phyloP scores from a whole-genome alignment of 345 rosid genomes.

The Melastoma malabathricum region DNA sequence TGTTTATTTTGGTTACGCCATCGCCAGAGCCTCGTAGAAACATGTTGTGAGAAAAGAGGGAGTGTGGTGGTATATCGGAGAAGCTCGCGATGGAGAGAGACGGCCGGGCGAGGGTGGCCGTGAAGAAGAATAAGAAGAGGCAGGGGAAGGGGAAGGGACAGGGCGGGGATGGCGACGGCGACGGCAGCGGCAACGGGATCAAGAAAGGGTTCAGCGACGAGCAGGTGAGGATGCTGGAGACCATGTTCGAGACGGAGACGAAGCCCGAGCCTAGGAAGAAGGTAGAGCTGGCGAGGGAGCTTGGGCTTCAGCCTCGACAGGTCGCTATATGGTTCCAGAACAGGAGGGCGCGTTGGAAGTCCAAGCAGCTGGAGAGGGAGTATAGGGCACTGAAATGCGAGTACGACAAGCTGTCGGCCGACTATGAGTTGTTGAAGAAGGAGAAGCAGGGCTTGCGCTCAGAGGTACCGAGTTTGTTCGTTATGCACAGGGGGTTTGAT shows the following conservation, averaged over 20 bases:
- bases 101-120: no score
- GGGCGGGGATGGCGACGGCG: conserved; percentile 10
- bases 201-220: conserved; percentile 66
- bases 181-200: conserved; percentile 32
- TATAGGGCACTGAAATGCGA: conserved; percentile 33
- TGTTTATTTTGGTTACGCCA: no score
- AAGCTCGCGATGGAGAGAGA: no score
- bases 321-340: conserved; percentile 91
- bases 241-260: conserved; percentile 55
- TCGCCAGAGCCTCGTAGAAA: no score
- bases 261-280: conserved; percentile 70
- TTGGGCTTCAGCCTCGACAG: conserved; percentile 73
- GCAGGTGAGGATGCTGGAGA: conserved; percentile 53
- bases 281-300: conserved; percentile 47
- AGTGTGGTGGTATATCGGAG: no score
- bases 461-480: conserved; percentile 29
- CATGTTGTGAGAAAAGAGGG: no score
- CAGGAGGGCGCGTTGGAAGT: conserved; percentile 76
- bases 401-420: conserved; percentile 37
- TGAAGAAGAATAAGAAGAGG: no score
- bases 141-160: conserved; percentile 1
- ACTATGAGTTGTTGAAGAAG: conserved; percentile 40
- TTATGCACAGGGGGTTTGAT: not conserved
- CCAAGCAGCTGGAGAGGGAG: conserved; percentile 60
- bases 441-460: conserved; percentile 41